These are phyloP conservation scores for Mallotus japonicus DNA, from an alignment of 441 rosid species.

Conservation along the genomic window DNA sequence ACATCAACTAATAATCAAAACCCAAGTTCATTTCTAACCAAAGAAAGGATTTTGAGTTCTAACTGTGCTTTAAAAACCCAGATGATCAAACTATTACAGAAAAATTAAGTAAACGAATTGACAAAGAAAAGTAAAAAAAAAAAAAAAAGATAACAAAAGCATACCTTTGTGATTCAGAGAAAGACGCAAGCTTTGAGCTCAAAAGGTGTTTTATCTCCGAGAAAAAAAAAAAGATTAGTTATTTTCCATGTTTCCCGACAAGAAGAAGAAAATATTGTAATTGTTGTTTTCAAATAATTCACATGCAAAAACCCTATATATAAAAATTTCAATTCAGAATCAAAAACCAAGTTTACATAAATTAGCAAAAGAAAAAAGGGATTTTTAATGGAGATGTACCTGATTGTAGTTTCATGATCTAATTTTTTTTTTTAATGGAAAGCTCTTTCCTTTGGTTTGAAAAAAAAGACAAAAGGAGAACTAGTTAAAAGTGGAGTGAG, in stretches of 20 bases:
- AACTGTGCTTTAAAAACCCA: background rate
- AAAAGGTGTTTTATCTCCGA: background rate
- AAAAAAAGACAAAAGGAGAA: too few relatives aligned
- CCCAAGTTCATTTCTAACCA: background rate
- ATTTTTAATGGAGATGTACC: too few relatives aligned
- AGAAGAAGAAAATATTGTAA: background rate
- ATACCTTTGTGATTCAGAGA: background rate
- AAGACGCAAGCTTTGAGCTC: background rate
- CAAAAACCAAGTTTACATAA: too few relatives aligned
- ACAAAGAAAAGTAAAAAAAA: background rate
- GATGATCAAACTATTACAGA: background rate
- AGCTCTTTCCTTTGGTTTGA: too few relatives aligned
- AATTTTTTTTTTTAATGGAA: too few relatives aligned
- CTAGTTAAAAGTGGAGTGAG: too few relatives aligned
- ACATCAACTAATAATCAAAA: background rate
- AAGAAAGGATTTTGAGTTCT: background rate
- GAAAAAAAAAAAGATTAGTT: background rate
- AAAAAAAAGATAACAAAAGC: background rate
- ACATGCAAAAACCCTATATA: too few relatives aligned
- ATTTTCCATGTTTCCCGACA: background rate
- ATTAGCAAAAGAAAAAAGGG: too few relatives aligned
- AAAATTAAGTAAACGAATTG: background rate
- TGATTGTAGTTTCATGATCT: too few relatives aligned
- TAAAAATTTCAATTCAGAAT: too few relatives aligned
- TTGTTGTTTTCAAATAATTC: too few relatives aligned